phyloP scores from a whole-genome alignment of 2,329 filamentous ascomycete species.

The Penicillium fuscoglaucum region DNA sequence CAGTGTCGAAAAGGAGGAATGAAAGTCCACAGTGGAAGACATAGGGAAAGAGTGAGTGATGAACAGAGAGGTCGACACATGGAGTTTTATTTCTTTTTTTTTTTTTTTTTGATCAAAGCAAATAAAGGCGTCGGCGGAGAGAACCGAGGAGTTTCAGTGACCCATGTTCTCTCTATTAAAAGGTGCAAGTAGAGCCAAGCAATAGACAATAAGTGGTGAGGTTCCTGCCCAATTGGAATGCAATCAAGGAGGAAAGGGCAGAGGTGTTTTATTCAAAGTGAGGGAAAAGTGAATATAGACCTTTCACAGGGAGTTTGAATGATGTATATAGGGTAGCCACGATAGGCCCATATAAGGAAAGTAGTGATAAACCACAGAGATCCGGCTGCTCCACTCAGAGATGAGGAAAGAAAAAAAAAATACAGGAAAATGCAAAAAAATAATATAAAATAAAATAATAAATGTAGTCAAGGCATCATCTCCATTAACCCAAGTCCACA shows the following conservation, averaged over 20 bases:
- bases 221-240: constrained; percentile 14
- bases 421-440: constrained; percentile 23
- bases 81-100: not conserved
- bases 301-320: constrained; percentile 21
- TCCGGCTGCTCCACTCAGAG: constrained; percentile 8
- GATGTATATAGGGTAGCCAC: constrained; percentile 30
- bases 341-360: constrained; percentile 24
- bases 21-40: constrained; percentile 34
- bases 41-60: constrained; percentile 29
- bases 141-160: constrained; percentile 16
- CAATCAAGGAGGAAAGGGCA: constrained; percentile 9
- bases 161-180: constrained; percentile 13
- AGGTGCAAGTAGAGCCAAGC: not conserved
- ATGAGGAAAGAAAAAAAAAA: constrained; percentile 8
- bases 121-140: constrained; percentile 9
- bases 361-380: constrained; percentile 15
- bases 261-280: not conserved
- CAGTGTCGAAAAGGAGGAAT: constrained; percentile 28
- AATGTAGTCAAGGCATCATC: constrained; percentile 40
- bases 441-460: constrained; percentile 31
- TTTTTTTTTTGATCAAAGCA: constrained; percentile 8
- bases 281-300: constrained; percentile 15
- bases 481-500: constrained; percentile 24
- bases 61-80: constrained; percentile 16
- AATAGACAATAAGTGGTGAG: not conserved